These are phyloP conservation scores for Aspergillus latus DNA, from an alignment of 2,329 filamentous ascomycete species.

Conservation along the genomic window DNA sequence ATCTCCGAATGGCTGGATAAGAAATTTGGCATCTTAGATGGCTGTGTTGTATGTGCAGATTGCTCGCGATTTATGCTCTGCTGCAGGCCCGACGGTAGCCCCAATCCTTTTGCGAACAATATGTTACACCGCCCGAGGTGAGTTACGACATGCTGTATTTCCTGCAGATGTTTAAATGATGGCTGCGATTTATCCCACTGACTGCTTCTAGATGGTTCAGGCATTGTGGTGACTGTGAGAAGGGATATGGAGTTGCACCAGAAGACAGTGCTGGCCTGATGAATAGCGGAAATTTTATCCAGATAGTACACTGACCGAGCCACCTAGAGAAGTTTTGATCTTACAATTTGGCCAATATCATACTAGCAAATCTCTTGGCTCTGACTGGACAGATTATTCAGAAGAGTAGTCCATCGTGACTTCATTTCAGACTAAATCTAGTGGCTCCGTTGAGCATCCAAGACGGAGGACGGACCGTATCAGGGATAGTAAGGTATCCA, in stretches of 20 bases:
- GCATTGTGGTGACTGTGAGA: not conserved
- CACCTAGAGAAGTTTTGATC: too few relatives aligned
- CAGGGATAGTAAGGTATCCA: slow-evolving; percentile 2
- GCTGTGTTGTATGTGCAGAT: not conserved
- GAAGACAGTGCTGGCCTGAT: not conserved
- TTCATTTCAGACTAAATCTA: not conserved
- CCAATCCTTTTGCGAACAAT: not conserved
- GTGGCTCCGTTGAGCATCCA: slow-evolving; percentile 12
- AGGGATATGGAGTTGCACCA: not conserved
- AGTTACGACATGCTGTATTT: not conserved
- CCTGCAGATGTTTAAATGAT: not conserved
- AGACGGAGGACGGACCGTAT: slow-evolving; percentile 12
- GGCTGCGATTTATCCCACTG: not conserved
- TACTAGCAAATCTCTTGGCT: too few relatives aligned
- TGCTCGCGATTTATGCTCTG: not conserved
- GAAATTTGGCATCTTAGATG: not conserved
- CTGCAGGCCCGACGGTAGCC: not conserved
- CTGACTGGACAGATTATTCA: not conserved
- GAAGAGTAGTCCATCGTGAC: too few relatives aligned
- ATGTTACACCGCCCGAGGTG: not conserved
- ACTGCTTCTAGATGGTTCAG: not conserved
- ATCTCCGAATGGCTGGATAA: not conserved
- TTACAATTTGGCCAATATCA: too few relatives aligned
- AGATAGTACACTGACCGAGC: too few relatives aligned
- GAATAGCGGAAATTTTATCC: not conserved